Evolutionary conservation across 495 filamentous ascomycete genomes (phyloP).

Genomic region (Podospora tetraspora): DNA sequence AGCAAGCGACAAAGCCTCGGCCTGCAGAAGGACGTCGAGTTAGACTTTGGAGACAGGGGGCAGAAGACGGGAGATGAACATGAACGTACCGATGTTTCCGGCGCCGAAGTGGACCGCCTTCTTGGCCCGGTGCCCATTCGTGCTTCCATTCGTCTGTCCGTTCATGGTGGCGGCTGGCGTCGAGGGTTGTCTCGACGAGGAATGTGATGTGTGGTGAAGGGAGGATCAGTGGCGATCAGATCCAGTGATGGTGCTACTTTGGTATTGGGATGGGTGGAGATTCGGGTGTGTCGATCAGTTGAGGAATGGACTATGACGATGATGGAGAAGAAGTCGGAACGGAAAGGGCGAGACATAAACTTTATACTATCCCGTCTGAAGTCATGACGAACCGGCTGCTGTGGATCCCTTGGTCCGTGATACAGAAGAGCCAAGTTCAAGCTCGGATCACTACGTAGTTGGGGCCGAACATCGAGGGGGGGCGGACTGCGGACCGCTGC

Average conservation of each 20-base stretch:
- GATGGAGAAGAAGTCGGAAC: too few relatives aligned
- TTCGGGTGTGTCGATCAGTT: not conserved
- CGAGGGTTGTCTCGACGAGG: not conserved
- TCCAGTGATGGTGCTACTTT: constrained; percentile 1
- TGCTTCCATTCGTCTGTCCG: not conserved
- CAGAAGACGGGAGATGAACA: not conserved
- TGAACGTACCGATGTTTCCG: constrained; percentile 69
- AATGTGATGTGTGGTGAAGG: not conserved
- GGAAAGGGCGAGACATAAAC: constrained; percentile 15
- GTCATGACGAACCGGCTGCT: constrained; percentile 5
- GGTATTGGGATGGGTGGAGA: not conserved
- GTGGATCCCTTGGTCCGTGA: not conserved
- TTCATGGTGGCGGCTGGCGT: constrained; percentile 17
- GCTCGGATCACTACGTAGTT: too few relatives aligned
- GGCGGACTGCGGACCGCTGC: too few relatives aligned
- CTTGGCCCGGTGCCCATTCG: constrained; percentile 38
- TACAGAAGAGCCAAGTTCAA: too few relatives aligned
- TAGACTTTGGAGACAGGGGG: not conserved
- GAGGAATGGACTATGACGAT: constrained; percentile 16
- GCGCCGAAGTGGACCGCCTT: constrained; percentile 92
- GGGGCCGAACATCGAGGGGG: too few relatives aligned
- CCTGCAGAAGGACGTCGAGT: too few relatives aligned
- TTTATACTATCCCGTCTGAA: constrained; percentile 14
- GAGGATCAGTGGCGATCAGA: not conserved
- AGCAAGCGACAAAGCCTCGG: constrained; percentile 52